A percentile compares a stretch with the other conserved stretches of the same genome.
These are phyloP conservation scores for Zasmidium cellare DNA, from an alignment of 2,329 filamentous ascomycete species.

Conservation along the genomic window DNA sequence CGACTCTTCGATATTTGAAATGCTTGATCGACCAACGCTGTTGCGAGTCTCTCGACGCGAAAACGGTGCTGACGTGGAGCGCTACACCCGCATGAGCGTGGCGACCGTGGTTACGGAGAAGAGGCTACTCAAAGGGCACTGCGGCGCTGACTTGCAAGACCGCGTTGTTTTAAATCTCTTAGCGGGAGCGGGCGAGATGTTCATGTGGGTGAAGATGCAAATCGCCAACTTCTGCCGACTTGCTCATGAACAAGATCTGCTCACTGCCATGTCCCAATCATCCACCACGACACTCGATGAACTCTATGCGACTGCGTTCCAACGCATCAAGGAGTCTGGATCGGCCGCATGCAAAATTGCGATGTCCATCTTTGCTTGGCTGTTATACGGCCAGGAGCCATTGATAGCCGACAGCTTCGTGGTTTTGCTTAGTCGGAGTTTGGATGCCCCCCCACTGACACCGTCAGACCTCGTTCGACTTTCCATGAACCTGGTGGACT, in stretches of 20 bases:
- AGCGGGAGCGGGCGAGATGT: not conserved
- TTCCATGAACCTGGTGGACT: too few relatives aligned
- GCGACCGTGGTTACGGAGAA: not conserved
- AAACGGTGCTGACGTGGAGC: not conserved
- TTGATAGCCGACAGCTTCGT: not conserved
- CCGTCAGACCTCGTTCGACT: not conserved
- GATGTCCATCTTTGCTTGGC: not conserved
- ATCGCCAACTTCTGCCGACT: not conserved
- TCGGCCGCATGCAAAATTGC: not conserved
- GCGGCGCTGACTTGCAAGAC: not conserved
- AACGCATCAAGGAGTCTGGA: not conserved
- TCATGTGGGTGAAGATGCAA: not conserved
- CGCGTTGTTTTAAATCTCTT: not conserved
- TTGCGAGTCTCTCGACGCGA: not conserved
- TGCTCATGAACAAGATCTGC: not conserved
- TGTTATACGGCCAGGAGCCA: not conserved
- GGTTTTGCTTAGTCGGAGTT: not conserved
- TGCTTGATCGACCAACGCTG: not conserved
- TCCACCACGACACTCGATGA: not conserved
- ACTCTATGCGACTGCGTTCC: not conserved
- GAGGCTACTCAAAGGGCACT: not conserved
- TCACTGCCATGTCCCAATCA: not conserved
- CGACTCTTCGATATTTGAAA: not conserved
- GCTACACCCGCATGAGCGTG: not conserved
- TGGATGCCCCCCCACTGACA: not conserved